A percentile compares a stretch with the other conserved stretches of the same genome.
Evolutionary conservation across 202 grass and related monocot genomes (phyloP).

Genomic region (Bolboschoenoplectus hybrid): DNA sequence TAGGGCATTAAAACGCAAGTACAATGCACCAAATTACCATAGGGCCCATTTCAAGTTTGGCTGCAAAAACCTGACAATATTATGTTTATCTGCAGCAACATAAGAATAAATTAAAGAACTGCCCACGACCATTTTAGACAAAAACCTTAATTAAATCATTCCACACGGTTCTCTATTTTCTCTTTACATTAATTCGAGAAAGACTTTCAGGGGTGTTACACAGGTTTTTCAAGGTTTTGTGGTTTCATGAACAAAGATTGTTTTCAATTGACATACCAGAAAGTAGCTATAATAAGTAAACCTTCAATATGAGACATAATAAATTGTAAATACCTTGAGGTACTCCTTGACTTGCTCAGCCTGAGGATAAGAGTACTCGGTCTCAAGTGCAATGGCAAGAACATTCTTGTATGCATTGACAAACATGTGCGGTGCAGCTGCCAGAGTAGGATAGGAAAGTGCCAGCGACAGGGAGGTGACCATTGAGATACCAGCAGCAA

Average conservation of each 20-base stretch:
- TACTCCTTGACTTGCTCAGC: slow-evolving; percentile 45
- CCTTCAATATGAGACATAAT: neutral
- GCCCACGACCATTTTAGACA: neutral
- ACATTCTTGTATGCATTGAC: slow-evolving; percentile 48
- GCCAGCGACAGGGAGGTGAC: slow-evolving; percentile 35
- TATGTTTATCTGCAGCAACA: neutral
- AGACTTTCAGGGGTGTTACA: neutral
- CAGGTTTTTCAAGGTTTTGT: neutral
- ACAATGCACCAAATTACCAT: neutral
- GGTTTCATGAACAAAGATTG: neutral
- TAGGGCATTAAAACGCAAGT: neutral
- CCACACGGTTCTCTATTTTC: too few relatives aligned
- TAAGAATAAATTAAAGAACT: neutral
- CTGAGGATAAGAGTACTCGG: slow-evolving; percentile 41
- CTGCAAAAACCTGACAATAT: neutral
- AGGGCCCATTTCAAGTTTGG: neutral
- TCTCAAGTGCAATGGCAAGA: slow-evolving; percentile 43
- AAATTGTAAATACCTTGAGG: slow-evolving; percentile 39
- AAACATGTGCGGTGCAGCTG: slow-evolving; percentile 45
- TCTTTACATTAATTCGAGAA: too few relatives aligned
- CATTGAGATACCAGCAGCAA: slow-evolving; percentile 40
- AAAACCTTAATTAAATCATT: neutral
- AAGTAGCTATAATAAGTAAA: neutral
- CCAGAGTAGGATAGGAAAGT: slow-evolving; percentile 39
- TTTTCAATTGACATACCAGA: neutral